A percentile compares a stretch with the other conserved stretches of the same genome.
Conservation (phyloP, 352 stramenopile genomes). For the Thraustotheca clavata region DNA sequence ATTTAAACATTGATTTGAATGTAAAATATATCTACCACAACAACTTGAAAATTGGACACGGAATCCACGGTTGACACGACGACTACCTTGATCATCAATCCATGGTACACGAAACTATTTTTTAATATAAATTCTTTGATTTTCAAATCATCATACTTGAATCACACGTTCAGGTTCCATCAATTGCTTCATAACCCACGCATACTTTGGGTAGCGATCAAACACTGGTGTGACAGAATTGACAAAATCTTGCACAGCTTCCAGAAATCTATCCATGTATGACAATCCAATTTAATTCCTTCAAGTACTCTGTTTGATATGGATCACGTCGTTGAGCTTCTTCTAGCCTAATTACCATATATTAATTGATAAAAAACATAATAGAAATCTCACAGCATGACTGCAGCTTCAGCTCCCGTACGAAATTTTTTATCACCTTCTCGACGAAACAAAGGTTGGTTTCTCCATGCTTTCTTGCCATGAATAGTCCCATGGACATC, state of each 20-base stretch:
- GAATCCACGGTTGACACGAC: conserved; percentile 94
- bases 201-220: conserved; percentile 83
- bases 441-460: conserved; percentile 95
- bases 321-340: conserved; percentile 69
- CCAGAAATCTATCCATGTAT: conserved; percentile 35
- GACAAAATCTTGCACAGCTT: conserved; percentile 69
- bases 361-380: not conserved
- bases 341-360: conserved; percentile 24
- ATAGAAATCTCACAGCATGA: conserved; percentile 72
- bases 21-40: conserved; percentile 25
- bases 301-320: conserved; percentile 36
- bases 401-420: conserved; percentile 91
- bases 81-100: conserved; percentile 94
- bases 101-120: conserved; percentile 93
- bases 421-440: conserved; percentile 95
- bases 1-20: not conserved
- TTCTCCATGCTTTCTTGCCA: conserved; percentile 91
- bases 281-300: not conserved
- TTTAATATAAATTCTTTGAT: too few species aligned
- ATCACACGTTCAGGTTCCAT: conserved; percentile 95
- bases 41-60: conserved; percentile 95
- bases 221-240: conserved; percentile 81
- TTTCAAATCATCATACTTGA: conserved; percentile 30
- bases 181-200: conserved; percentile 88
- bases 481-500: conserved; percentile 82